Percentiles rank a stretch among this genome's conserved stretches.
Conservation (phyloP, 164 flowering plant genomes). For the Vitis cinerea region DNA sequence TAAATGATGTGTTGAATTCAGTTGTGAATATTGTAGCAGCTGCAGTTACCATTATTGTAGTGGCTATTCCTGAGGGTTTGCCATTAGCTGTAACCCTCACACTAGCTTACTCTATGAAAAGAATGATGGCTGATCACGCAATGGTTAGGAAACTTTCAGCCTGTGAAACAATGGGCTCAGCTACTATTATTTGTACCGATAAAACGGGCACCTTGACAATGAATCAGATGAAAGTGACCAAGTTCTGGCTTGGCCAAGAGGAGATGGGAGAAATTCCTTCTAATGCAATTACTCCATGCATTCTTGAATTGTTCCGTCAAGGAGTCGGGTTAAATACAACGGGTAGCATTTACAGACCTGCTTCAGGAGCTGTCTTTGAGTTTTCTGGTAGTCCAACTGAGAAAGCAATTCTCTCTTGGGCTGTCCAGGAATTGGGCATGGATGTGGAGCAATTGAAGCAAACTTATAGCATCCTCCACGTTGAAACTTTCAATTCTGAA, state of each 20-base stretch:
- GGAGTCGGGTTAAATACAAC: constrained; percentile 60
- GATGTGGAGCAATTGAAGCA: constrained; percentile 42
- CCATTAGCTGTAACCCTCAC: constrained; percentile 77
- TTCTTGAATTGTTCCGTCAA: constrained; percentile 45
- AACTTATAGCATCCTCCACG: constrained; percentile 30
- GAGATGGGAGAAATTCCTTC: constrained; percentile 15
- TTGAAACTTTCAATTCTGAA: constrained; percentile 60
- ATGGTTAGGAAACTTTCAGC: constrained; percentile 78
- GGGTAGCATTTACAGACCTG: constrained; percentile 40
- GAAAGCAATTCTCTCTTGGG: constrained; percentile 66
- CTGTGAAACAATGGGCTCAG: constrained; percentile 87
- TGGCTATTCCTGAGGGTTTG: constrained; percentile 83
- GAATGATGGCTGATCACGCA: constrained; percentile 81
- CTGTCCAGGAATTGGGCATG: constrained; percentile 47
- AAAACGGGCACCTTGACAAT: constrained; percentile 74
- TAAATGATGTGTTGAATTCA: constrained; percentile 39
- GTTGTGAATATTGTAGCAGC: constrained; percentile 49
- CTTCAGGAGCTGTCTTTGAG: constrained; percentile 30
- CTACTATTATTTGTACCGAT: constrained; percentile 69
- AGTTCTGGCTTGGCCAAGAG: constrained; percentile 59
- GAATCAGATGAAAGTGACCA: constrained; percentile 70
- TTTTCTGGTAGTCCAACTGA: constrained; percentile 64
- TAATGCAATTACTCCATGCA: constrained; percentile 5
- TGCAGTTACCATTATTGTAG: constrained; percentile 76
- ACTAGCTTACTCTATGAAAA: constrained; percentile 77